phyloP scores from a whole-genome alignment of 805 yeast genomes.

The Yarrowia sp. region DNA sequence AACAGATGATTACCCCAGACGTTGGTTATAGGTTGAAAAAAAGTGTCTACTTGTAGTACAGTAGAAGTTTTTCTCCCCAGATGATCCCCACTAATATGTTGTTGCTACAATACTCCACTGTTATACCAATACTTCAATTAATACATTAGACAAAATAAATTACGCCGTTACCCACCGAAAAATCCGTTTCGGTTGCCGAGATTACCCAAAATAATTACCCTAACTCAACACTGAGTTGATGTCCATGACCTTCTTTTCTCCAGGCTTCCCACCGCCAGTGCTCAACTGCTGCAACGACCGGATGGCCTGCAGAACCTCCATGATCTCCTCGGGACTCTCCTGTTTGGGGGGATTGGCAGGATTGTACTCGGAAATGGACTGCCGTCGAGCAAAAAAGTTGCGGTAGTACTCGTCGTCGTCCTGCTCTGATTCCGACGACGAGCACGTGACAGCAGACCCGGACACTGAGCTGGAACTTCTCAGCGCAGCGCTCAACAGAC shows the following conservation, averaged over 20 bases:
- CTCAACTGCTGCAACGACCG: conserved; percentile 53
- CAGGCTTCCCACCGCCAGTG: conserved; percentile 42
- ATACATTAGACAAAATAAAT: conserved; percentile 25
- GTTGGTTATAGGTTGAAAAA: no score
- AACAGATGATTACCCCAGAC: no score
- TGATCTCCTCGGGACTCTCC: conserved; percentile 50
- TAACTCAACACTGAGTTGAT: conserved; percentile 31
- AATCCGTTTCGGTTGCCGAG: not conserved
- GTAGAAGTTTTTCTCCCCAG: no score
- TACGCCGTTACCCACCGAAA: conserved; percentile 34
- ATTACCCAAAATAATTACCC: conserved; percentile 12
- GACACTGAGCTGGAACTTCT: conserved; percentile 17
- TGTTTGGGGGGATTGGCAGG: conserved; percentile 38
- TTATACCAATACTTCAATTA: not conserved
- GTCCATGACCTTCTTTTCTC: conserved; percentile 34
- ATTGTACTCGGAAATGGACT: conserved; percentile 38
- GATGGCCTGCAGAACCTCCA: conserved; percentile 54
- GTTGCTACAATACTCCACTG: not conserved
- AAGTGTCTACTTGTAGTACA: no score
- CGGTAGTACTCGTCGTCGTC: conserved; percentile 36
- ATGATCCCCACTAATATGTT: no score
- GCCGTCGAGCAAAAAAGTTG: conserved; percentile 35
- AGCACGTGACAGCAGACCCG: conserved; percentile 17
- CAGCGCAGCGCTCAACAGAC: conserved; percentile 22
- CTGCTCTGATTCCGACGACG: conserved; percentile 30